Base-by-base conservation (phyloP, 2,329 filamentous ascomycete genomes). In the Colletotrichum siamense region DNA sequence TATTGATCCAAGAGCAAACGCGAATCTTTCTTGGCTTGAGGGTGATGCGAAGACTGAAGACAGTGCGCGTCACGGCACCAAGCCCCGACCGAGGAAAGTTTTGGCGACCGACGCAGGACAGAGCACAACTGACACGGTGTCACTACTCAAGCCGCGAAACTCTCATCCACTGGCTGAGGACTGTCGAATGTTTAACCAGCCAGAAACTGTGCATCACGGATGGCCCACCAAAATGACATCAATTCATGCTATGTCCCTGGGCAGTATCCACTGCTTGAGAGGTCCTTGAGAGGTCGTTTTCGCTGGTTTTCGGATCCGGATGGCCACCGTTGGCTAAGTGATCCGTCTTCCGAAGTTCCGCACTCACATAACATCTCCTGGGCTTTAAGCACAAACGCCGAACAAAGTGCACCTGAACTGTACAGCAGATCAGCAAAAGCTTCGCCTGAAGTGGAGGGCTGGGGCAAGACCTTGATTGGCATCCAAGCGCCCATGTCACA, bases 371-470 rank as follows among this genome's bases (percentile, higher is more conserved):
- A 10, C 32, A 26, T 28, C 15, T 30, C 59, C 69, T 39, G 32
- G 52, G 26, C 34, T 30, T 32, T 28, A 59, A 65, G 22, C 62
- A 64, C 66, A 44, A 24, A n/a, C 16, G 28, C 30, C 28, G 34
- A 59, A 52, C 34, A 52, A 26, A 55, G 16, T n/a, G 59, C 10
- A 30, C 22, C 57, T 18, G 57, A 69, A 64, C 63, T 49, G 39
- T 10, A 61, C 16, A 76, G 26, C 16, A 69, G 70, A 76, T 68
- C 44, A 64, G 70, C 69, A 69, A 73, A 73, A 76, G 69, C 69
- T 76, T 76, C 69, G 73, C 69, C 55, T 59, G 69, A 75, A 73
- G 73, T 75, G 63, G 73, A 57, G 73, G 39, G 52, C 30, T n/a
- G 24, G 55, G 26, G 62, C 62, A 52, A 75, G 39, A 44, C 18